phyloP scores from a whole-genome alignment of 495 filamentous ascomycete genomes.

The Tuber microsphaerosporum region DNA sequence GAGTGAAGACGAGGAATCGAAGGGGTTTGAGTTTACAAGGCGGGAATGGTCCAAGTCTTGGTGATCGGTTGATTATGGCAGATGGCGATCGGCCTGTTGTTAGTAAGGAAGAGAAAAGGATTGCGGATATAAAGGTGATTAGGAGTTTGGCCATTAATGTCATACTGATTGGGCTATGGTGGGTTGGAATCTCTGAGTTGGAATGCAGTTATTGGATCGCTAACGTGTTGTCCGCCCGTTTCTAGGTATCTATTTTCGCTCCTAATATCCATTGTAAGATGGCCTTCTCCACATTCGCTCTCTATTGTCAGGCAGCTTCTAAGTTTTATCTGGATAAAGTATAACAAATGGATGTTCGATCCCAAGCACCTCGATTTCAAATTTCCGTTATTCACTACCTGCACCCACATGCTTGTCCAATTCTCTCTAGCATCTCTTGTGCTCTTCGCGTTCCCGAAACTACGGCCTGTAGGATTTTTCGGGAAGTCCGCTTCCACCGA shows the following conservation, averaged over 20 bases:
- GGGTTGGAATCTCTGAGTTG: constrained; percentile 5
- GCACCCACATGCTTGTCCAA: constrained; percentile 92
- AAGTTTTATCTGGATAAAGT: constrained; percentile 49
- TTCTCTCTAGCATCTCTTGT: constrained; percentile 74
- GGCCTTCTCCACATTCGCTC: background rate
- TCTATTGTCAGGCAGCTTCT: constrained; percentile 14
- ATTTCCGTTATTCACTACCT: constrained; percentile 92
- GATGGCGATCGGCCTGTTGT: constrained; percentile 52
- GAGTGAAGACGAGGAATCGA: constrained; percentile 26
- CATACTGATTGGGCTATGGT: constrained; percentile 78
- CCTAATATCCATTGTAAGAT: constrained; percentile 82
- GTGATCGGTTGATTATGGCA: constrained; percentile 44
- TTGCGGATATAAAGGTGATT: constrained; percentile 64
- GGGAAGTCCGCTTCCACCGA: constrained; percentile 31
- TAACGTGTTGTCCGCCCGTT: constrained; percentile 10
- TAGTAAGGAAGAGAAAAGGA: constrained; percentile 57
- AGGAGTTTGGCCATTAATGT: constrained; percentile 63
- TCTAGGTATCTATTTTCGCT: constrained; percentile 70
- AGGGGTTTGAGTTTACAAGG: constrained; percentile 21
- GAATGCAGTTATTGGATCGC: background rate
- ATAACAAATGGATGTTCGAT: constrained; percentile 99
- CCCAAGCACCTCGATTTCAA: constrained; percentile 76
- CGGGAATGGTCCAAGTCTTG: constrained; percentile 14
- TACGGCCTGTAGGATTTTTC: constrained; percentile 56
- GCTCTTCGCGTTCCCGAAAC: constrained; percentile 72